Evolutionary conservation across 192 early-diverging fungal species (phyloP).

Genomic region (Coemansia sp.): DNA sequence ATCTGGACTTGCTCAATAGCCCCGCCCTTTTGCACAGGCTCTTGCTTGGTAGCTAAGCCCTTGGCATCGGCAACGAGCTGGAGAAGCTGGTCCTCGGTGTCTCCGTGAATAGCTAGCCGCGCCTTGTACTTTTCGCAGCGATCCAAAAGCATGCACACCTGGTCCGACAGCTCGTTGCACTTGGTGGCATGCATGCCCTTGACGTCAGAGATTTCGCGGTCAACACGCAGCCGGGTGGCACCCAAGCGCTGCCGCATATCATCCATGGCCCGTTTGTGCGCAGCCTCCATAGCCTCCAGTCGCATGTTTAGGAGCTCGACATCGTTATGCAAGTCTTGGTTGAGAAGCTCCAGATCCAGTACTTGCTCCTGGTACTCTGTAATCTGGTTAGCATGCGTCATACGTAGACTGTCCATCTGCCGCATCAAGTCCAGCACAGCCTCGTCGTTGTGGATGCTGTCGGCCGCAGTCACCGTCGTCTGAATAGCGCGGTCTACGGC

Average conservation of each 20-base stretch:
- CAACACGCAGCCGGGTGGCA: constrained; percentile 17
- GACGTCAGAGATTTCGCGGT: constrained; percentile 40
- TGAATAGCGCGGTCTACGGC: constrained; percentile 17
- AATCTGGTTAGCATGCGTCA: constrained; percentile 42
- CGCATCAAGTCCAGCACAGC: constrained; percentile 50
- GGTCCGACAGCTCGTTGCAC: constrained; percentile 43
- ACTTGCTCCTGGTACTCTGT: constrained; percentile 53
- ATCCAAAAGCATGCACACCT: constrained; percentile 24
- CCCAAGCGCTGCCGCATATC: constrained; percentile 38
- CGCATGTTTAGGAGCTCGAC: constrained; percentile 29
- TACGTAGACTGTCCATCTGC: constrained; percentile 40
- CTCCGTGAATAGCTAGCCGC: constrained; percentile 16
- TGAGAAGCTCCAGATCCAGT: constrained; percentile 42
- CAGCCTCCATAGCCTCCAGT: constrained; percentile 15
- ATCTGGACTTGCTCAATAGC: constrained; percentile 23
- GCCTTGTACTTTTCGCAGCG: constrained; percentile 27
- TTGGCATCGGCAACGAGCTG: background rate
- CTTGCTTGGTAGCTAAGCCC: background rate
- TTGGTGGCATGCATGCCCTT: constrained; percentile 42
- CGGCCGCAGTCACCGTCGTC: background rate
- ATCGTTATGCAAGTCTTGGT: constrained; percentile 39
- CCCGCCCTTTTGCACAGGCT: background rate
- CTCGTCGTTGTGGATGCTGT: constrained; percentile 46
- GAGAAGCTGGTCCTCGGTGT: constrained; percentile 37
- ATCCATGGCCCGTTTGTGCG: constrained; percentile 14